phyloP scores from a whole-genome alignment of 2,329 filamentous ascomycete species.

The Aspergillus eucalypticola region DNA sequence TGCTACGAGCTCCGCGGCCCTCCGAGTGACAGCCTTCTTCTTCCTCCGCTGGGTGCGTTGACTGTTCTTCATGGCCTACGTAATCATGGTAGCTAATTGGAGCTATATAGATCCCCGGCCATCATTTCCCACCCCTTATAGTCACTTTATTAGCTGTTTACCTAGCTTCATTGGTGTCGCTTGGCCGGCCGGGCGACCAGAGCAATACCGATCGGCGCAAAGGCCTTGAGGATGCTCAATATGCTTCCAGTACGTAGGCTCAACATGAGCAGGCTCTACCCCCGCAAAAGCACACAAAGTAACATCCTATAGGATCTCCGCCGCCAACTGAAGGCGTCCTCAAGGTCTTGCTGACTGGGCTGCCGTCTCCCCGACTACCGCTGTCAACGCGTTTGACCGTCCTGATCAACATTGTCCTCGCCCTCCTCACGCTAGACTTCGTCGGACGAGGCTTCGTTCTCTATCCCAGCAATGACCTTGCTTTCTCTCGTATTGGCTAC shows the following conservation, averaged over 20 bases:
- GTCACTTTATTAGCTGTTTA: constrained; percentile 49
- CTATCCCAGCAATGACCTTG: constrained; percentile 71
- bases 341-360: constrained; percentile 70
- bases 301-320: neutral
- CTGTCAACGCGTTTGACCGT: constrained; percentile 68
- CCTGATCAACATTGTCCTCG: constrained; percentile 68
- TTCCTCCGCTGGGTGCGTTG: constrained; percentile 48
- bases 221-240: neutral
- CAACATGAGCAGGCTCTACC: neutral
- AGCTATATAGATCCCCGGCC: constrained; percentile 38
- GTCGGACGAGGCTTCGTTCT: constrained; percentile 71
- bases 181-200: constrained; percentile 16
- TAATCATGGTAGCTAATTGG: neutral
- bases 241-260: neutral
- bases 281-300: neutral
- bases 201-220: constrained; percentile 8
- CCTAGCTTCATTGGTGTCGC: constrained; percentile 39
- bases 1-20: constrained; percentile 38
- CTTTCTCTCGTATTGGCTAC: constrained; percentile 84
- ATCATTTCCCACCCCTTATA: constrained; percentile 38
- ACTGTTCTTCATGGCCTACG: neutral
- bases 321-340: constrained; percentile 41
- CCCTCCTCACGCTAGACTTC: constrained; percentile 72
- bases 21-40: constrained; percentile 40
- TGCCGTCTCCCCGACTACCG: constrained; percentile 70